Percentiles rank a stretch among this genome's conserved stretches.
Evolutionary conservation across 208 protist species (phyloP).

Genomic region (Vickermania spadyakhi): DNA sequence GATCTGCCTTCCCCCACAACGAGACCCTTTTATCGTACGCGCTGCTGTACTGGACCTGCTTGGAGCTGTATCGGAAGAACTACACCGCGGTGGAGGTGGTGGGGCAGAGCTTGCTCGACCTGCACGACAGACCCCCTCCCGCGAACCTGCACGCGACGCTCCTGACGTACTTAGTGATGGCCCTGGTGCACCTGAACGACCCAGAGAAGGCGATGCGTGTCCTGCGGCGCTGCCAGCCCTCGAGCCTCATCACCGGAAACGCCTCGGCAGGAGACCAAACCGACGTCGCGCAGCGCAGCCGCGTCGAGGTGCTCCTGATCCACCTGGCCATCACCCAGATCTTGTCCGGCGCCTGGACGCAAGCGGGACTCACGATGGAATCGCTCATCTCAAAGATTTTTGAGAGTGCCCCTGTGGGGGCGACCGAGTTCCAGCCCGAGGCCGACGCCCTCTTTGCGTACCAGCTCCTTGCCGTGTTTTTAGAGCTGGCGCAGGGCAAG

Average conservation of each 20-base stretch:
- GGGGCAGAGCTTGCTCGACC: constrained; percentile 54
- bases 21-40: constrained; percentile 52
- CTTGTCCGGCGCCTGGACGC: constrained; percentile 70
- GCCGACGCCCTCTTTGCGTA: constrained; percentile 60
- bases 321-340: constrained; percentile 79
- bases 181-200: constrained; percentile 76
- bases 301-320: constrained; percentile 76
- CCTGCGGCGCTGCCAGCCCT: constrained; percentile 52
- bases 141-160: constrained; percentile 59
- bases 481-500: constrained; percentile 81
- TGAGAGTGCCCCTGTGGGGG: constrained; percentile 26
- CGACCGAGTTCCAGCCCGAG: constrained; percentile 48
- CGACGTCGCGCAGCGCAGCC: constrained; percentile 67
- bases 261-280: constrained; percentile 19
- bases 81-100: constrained; percentile 64
- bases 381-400: constrained; percentile 73
- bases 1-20: constrained; percentile 55
- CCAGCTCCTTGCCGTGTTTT: constrained; percentile 67
- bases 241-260: constrained; percentile 38
- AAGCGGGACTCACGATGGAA: constrained; percentile 72
- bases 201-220: constrained; percentile 60
- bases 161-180: constrained; percentile 77
- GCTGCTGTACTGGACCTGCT: constrained; percentile 65
- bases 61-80: constrained; percentile 68
- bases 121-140: constrained; percentile 46